Conservation (phyloP, 2,329 filamentous ascomycete genomes). For the Sporothrix globosa region DNA sequence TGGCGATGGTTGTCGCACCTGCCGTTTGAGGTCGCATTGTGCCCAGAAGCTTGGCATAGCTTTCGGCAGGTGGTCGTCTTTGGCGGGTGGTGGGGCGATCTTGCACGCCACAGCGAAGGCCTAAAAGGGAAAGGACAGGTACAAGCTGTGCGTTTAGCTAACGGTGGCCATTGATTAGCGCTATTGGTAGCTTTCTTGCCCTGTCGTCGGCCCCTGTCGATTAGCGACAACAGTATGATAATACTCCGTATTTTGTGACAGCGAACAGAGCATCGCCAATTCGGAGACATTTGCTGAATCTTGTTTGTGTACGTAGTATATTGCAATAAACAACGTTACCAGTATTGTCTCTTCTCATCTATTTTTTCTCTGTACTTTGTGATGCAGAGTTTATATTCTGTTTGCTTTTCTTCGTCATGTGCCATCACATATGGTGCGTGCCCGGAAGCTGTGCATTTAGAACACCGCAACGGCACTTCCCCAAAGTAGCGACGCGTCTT, state of each 20-base stretch:
- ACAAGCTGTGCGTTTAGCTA: neutral
- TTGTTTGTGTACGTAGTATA: too few relatives aligned
- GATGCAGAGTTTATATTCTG: too few relatives aligned
- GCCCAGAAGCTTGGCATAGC: slow-evolving; percentile 25
- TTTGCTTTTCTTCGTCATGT: too few relatives aligned
- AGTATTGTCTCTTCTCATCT: too few relatives aligned
- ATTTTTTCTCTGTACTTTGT: too few relatives aligned
- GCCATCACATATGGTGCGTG: neutral
- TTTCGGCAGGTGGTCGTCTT: slow-evolving; percentile 11
- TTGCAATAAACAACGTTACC: too few relatives aligned
- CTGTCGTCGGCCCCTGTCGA: neutral
- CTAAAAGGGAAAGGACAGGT: slow-evolving; percentile 7
- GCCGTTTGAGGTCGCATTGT: neutral
- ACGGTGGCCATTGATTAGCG: neutral
- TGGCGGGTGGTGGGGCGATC: slow-evolving; percentile 23
- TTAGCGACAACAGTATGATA: neutral
- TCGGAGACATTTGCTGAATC: too few relatives aligned
- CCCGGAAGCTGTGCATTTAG: neutral
- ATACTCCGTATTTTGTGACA: too few relatives aligned
- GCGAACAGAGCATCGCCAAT: too few relatives aligned
- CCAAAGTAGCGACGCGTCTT: slow-evolving; percentile 9
- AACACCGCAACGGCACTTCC: neutral
- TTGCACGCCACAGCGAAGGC: neutral
- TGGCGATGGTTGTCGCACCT: slow-evolving; percentile 21
- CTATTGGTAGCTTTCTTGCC: neutral